phyloP scores from a whole-genome alignment of 768 basidiomycete species.

The Hypsizygus marmoreus region DNA sequence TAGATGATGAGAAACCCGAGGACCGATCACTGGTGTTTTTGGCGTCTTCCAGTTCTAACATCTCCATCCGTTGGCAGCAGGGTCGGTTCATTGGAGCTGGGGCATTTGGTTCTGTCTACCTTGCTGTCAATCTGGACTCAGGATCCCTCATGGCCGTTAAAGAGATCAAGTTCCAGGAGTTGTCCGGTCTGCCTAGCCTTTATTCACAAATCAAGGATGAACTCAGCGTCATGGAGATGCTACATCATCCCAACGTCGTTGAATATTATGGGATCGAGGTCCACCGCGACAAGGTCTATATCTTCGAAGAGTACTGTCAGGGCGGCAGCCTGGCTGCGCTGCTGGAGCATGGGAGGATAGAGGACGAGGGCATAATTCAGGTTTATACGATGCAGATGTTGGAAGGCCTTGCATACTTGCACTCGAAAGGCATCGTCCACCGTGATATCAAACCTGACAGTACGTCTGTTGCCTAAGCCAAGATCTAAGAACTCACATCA shows the following conservation, averaged over 20 bases:
- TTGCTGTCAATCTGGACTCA: conserved; percentile 94
- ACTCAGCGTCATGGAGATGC: conserved; percentile 96
- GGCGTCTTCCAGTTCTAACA: conserved; percentile 93
- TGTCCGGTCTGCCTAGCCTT: conserved; percentile 83
- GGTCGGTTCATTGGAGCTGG: conserved; percentile 98
- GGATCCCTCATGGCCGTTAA: conserved; percentile 99
- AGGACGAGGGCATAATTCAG: conserved; percentile 94
- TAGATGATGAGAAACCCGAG: conserved; percentile 92
- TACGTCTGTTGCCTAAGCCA: too few species aligned
- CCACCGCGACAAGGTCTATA: conserved; percentile 97
- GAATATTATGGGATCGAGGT: conserved; percentile 99
- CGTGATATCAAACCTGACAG: conserved; percentile 99
- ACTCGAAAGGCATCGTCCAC: conserved; percentile 90
- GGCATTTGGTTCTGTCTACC: conserved; percentile 99
- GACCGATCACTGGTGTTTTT: conserved; percentile 93
- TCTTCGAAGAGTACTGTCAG: conserved; percentile 98
- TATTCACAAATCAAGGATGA: conserved; percentile 95
- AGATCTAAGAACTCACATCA: too few species aligned
- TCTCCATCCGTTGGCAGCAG: conserved; percentile 97
- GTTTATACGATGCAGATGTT: conserved; percentile 97
- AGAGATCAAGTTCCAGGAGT: conserved; percentile 96
- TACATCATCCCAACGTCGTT: conserved; percentile 96
- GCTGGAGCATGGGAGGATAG: conserved; percentile 91
- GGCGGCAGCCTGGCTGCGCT: conserved; percentile 90
- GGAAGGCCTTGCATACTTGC: conserved; percentile 91